These are phyloP conservation scores for Hypoxylon sp. DNA, from an alignment of 2,329 filamentous ascomycete species.

Conservation along the genomic window DNA sequence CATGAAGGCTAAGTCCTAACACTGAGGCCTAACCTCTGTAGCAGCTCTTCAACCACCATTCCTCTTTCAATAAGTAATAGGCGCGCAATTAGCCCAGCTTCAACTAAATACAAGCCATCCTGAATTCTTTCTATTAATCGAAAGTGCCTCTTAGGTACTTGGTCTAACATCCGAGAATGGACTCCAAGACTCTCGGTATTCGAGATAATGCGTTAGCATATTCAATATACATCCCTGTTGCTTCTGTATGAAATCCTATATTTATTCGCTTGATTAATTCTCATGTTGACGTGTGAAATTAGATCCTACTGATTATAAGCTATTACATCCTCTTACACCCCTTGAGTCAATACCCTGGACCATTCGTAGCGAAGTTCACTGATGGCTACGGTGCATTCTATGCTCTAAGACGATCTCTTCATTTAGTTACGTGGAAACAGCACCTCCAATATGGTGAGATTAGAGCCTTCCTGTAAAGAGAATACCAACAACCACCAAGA, in stretches of 20 bases:
- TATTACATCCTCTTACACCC: slow-evolving; percentile 36
- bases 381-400: slow-evolving; percentile 44
- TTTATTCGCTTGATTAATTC: too few species aligned
- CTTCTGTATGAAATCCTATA: neutral
- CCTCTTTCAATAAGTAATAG: too few species aligned
- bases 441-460: slow-evolving; percentile 40
- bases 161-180: neutral
- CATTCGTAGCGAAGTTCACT: slow-evolving; percentile 40
- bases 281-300: neutral
- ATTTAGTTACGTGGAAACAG: slow-evolving; percentile 30
- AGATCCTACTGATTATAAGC: slow-evolving; percentile 6
- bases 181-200: neutral
- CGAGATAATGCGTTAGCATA: neutral
- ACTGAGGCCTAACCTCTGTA: too few species aligned
- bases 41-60: too few species aligned
- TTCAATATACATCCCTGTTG: neutral
- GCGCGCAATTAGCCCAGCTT: too few species aligned
- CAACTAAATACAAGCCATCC: too few species aligned
- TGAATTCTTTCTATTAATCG: too few species aligned
- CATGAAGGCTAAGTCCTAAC: too few species aligned
- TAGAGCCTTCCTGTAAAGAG: neutral
- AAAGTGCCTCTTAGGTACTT: neutral
- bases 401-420: slow-evolving; percentile 34
- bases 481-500: neutral
- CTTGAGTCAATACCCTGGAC: slow-evolving; percentile 39